Evolutionary conservation across 2,329 filamentous ascomycete species (phyloP).

Genomic region (Tolypocladium paradoxum): DNA sequence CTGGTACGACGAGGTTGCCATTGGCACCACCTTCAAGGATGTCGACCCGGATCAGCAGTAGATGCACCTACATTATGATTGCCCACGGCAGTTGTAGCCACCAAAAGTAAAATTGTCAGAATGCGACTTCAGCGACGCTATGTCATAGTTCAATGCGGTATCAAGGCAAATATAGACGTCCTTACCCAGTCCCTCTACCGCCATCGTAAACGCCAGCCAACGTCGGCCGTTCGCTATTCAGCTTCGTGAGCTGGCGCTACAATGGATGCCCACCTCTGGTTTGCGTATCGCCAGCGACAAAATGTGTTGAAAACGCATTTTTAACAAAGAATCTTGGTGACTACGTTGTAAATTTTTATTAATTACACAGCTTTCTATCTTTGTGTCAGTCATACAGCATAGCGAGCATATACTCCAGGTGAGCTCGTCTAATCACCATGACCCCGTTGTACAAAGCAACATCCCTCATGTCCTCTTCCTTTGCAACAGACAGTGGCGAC

Average conservation of each 20-base stretch:
- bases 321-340: neutral
- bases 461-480: neutral
- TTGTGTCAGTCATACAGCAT: neutral
- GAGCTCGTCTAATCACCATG: neutral
- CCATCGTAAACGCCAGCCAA: neutral
- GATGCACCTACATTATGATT: neutral
- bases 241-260: neutral
- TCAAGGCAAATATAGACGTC: neutral
- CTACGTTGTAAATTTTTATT: neutral
- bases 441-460: neutral
- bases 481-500: conserved; percentile 72
- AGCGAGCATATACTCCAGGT: neutral
- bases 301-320: neutral
- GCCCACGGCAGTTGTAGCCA: too few relatives aligned
- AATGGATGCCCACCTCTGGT: neutral
- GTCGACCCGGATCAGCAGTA: conserved; percentile 10
- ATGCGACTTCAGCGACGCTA: too few relatives aligned
- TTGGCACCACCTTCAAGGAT: conserved; percentile 24
- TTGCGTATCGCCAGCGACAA: too few relatives aligned
- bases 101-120: too few relatives aligned
- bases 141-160: neutral
- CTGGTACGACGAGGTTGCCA: conserved; percentile 39
- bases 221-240: neutral
- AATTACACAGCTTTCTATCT: neutral
- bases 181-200: neutral